phyloP scores from a whole-genome alignment of 805 yeast genomes.

The Candida xiaguanensis region DNA sequence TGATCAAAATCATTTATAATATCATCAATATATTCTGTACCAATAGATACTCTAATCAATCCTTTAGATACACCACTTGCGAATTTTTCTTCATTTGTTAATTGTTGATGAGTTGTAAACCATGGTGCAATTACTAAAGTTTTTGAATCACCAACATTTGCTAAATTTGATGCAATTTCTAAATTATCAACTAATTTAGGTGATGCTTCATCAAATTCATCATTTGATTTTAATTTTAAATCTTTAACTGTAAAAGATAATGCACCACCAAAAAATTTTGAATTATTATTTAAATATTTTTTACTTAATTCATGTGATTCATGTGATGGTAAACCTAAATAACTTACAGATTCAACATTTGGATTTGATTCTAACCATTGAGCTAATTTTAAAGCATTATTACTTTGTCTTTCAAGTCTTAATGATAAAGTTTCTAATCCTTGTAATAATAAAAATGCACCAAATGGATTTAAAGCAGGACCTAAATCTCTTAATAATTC shows the following conservation, averaged over 20 bases:
- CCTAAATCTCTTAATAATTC: slow-evolving; percentile 92
- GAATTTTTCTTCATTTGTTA: slow-evolving; percentile 72
- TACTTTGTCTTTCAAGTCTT: slow-evolving; percentile 89
- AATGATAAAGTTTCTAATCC: slow-evolving; percentile 93
- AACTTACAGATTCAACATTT: slow-evolving; percentile 84
- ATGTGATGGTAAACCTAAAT: slow-evolving; percentile 81
- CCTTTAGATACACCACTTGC: slow-evolving; percentile 88
- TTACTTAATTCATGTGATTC: slow-evolving; percentile 77
- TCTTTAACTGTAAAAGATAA: slow-evolving; percentile 86
- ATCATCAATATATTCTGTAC: slow-evolving; percentile 89
- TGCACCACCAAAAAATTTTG: slow-evolving; percentile 80
- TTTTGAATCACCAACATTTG: slow-evolving; percentile 96
- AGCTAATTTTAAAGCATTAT: slow-evolving; percentile 79
- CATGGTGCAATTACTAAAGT: slow-evolving; percentile 94
- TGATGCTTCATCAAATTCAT: slow-evolving; percentile 71
- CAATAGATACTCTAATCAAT: slow-evolving; percentile 83
- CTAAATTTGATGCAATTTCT: slow-evolving; percentile 85
- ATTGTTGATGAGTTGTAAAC: slow-evolving; percentile 93
- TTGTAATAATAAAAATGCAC: slow-evolving; percentile 77
- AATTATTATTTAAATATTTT: slow-evolving; percentile 60
- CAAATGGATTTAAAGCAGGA: slow-evolving; percentile 85
- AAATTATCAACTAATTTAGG: slow-evolving; percentile 80
- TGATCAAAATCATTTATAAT: slow-evolving; percentile 85
- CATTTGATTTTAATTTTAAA: slow-evolving; percentile 41
- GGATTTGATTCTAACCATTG: slow-evolving; percentile 66